Percentiles rank a stretch among this genome's conserved stretches.
phyloP scores from a whole-genome alignment of 495 filamentous ascomycete genomes.

The Lasiosphaeria hispida region DNA sequence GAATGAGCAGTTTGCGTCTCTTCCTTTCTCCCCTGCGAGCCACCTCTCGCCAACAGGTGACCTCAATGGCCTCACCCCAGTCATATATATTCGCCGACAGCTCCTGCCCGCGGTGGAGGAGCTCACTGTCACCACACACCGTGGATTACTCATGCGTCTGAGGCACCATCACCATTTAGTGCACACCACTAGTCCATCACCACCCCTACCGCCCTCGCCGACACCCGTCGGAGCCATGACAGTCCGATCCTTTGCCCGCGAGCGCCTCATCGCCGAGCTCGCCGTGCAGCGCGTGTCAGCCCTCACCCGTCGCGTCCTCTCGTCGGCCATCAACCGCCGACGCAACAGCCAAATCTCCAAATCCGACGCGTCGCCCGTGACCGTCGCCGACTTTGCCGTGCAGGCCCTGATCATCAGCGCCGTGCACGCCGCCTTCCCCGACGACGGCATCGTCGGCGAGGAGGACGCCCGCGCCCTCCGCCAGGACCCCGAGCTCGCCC shows the following conservation, averaged over 20 bases:
- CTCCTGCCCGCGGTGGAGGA: background rate
- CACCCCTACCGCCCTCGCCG: too few relatives aligned
- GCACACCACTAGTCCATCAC: background rate
- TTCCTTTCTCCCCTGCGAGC: too few relatives aligned
- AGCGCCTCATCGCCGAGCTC: conserved; percentile 49
- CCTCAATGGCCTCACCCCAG: background rate
- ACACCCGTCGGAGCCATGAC: too few relatives aligned
- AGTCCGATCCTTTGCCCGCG: conserved; percentile 37
- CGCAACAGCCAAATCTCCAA: conserved; percentile 42
- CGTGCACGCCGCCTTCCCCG: conserved; percentile 48
- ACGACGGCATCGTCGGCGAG: conserved; percentile 53
- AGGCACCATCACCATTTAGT: background rate
- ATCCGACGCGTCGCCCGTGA: conserved; percentile 52
- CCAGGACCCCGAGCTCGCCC: conserved; percentile 40
- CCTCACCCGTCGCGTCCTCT: conserved; percentile 50
- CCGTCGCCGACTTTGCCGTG: conserved; percentile 56
- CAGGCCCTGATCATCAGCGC: conserved; percentile 56
- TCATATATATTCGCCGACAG: background rate
- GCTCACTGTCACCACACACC: too few relatives aligned
- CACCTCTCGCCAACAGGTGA: background rate
- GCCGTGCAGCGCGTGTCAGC: conserved; percentile 55
- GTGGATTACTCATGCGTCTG: background rate
- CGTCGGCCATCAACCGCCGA: conserved; percentile 16
- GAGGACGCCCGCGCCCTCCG: conserved; percentile 51
- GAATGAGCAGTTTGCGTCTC: background rate